Base-by-base conservation (phyloP, 371 early-diverging fungal genomes). In the Coemansia sp. region DNA sequence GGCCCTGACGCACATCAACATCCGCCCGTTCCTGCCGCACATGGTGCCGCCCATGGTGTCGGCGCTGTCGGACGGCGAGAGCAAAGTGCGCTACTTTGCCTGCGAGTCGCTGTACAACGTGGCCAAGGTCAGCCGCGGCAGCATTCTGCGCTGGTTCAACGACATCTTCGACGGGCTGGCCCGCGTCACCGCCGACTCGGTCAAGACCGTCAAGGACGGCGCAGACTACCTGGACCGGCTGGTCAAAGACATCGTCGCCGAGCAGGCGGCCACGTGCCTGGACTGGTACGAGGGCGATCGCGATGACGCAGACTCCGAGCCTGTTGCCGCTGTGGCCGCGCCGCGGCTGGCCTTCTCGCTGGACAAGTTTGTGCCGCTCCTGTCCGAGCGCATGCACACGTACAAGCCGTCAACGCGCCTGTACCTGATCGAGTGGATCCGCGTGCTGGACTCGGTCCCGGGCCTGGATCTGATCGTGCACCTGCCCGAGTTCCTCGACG, bases 21-120 rank as follows among this genome's bases (percentile, higher is more conserved):
- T 94, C 33, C 82, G 82, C 33, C 67, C 71, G 24, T 88, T 88
- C 62, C 70, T 94, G 12, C 86, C 86, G 62, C 83, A 82, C 50
- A 92, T 94, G 57, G 83, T 95, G 11, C 93, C 93, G 33, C 95
- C 96, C 7, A 91, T 97, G 39, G 81, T 96, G 10, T 81, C 90
- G n/a, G 94, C 94, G 64, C 88, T 95, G 64, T 70, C 81, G 2
- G 94, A 95, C 69, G 90, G 86, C 55, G 97, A 97, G 72, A 83
- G 88, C 18, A 82, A 89, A 29, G 94, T 95, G 33, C 82, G 95
- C 34, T 97, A 94, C 77, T 95, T 94, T 82, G 94, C 94, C 4
- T 94, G 94, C 64, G 97, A 97, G 78, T 84, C 87, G 51, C 87
- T 95, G 87, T 97, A 97, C 76, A 97, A 97, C 72, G 93, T 97